Evolutionary conservation across 805 yeast species (phyloP), one percentile per base, ranked within the genome.

Genomic region (Teunomyces cretensis): DNA sequence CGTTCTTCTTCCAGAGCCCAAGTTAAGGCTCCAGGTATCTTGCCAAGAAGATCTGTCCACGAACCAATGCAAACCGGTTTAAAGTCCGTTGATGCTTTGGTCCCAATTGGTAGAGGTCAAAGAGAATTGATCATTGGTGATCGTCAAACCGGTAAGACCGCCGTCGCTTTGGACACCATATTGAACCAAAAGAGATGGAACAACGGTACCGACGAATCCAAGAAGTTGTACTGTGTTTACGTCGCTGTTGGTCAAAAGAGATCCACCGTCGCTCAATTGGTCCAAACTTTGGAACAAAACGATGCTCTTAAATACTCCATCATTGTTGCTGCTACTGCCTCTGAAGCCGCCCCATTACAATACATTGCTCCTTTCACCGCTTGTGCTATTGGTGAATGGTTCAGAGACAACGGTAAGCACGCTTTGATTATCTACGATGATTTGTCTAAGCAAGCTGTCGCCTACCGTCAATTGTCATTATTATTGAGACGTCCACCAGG

Each of bases 51-150:
- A 68, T 89, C 97, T 52, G 99, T 94, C 61, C 84, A 73, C 80
- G 99, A 94, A 84, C 99, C 99, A 74, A 94, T 94, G 86, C 99
- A 94, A 82, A 92, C 99, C 67, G 99, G 99, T 86, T 86, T 94
- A 71, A 94, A 94, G 83, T 85, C 97, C 55, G 97, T 94, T 63
- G 99, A 94, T 73, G 92, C 99, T 71, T 85, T 94, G 67, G 99
- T 94, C 76, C 99, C 99, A 76, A 77, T 94, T 65, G 99, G 99
- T 73, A 94, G 99, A 87, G 99, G 99, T 76, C 99, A 94, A 81
- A 94, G 99, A 88, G 99, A 94, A 83, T 81, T 94, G 87, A 92
- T 92, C 68, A 92, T 92, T 72, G 99, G 99, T 86, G 99, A 92
- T 78, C 92, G 99, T 84, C 99, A 94, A 83, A 94, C 99, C 68